These are phyloP conservation scores for Neurospora sp. DNA, from an alignment of 2,329 filamentous ascomycete species.

Conservation along the genomic window DNA sequence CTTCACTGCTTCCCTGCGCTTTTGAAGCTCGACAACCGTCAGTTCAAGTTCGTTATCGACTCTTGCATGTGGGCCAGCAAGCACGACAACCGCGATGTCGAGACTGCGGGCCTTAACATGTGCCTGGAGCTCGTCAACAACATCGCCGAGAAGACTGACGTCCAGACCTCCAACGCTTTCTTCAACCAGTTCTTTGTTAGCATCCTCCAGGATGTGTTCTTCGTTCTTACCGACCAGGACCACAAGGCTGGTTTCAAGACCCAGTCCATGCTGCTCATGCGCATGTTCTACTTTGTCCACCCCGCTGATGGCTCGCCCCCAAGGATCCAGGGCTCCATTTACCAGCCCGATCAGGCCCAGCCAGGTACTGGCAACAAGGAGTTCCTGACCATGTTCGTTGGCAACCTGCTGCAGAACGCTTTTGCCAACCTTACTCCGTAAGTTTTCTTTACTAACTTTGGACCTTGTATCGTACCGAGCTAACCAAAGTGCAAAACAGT, in stretches of 20 bases:
- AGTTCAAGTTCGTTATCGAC: slow-evolving; percentile 99
- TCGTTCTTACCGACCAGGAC: slow-evolving; percentile 92
- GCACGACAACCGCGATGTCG: slow-evolving; percentile 96
- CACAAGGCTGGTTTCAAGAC: slow-evolving; percentile 99
- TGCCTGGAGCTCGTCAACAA: slow-evolving; percentile 96
- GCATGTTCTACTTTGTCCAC: slow-evolving; percentile 94
- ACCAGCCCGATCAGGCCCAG: slow-evolving; percentile 71
- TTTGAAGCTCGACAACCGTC: slow-evolving; percentile 84
- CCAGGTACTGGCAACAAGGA: slow-evolving; percentile 80
- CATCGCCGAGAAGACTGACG: slow-evolving; percentile 85
- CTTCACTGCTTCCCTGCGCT: slow-evolving; percentile 93
- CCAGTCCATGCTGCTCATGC: slow-evolving; percentile 83
- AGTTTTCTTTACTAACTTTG: slow-evolving; percentile 23
- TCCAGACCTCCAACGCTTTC: slow-evolving; percentile 80
- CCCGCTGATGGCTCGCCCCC: slow-evolving; percentile 56
- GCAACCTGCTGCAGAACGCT: slow-evolving; percentile 72
- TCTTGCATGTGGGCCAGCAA: slow-evolving; percentile 99
- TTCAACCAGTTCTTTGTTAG: slow-evolving; percentile 97
- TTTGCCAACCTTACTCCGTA: slow-evolving; percentile 90
- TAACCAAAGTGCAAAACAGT: slow-evolving; percentile 37
- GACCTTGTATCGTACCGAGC: slow-evolving; percentile 13
- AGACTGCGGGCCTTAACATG: slow-evolving; percentile 94
- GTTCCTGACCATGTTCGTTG: slow-evolving; percentile 82
- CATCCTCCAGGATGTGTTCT: slow-evolving; percentile 96
- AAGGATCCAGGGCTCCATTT: slow-evolving; percentile 90